These are phyloP conservation scores for Coprinopsis sp. DNA, from an alignment of 768 basidiomycete species.

Conservation along the genomic window DNA sequence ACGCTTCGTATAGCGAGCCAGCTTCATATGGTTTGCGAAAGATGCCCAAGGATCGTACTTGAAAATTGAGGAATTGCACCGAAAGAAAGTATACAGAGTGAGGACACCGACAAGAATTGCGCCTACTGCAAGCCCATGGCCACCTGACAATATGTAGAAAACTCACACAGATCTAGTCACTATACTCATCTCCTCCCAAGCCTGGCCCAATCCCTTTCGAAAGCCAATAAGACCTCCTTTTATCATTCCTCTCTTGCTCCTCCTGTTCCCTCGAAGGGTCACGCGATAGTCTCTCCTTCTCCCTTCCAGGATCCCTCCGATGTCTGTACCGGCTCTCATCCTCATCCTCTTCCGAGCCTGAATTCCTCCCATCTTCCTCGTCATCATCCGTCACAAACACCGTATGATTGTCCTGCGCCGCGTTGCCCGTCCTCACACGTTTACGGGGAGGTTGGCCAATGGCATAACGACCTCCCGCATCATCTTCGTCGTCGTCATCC, in stretches of 20 bases:
- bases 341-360: constrained; percentile 16
- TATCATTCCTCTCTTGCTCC: constrained; percentile 1
- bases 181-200: constrained; percentile 22
- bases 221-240: constrained; percentile 53
- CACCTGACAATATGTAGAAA: too few relatives aligned
- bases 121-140: too few relatives aligned
- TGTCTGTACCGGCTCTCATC: constrained; percentile 14
- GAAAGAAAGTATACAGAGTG: too few relatives aligned
- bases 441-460: constrained; percentile 45
- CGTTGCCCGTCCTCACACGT: constrained; percentile 45
- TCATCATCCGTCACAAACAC: constrained; percentile 52
- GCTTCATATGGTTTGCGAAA: too few relatives aligned
- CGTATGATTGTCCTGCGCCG: constrained; percentile 32
- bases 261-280: background rate
- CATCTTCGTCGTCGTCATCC: constrained; percentile 17
- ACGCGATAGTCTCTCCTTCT: constrained; percentile 16
- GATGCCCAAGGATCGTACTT: too few relatives aligned
- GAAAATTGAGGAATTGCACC: too few relatives aligned
- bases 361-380: constrained; percentile 24
- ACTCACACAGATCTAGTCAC: constrained; percentile 7
- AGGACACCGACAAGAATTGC: too few relatives aligned
- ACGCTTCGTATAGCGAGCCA: too few relatives aligned
- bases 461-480: constrained; percentile 57
- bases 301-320: constrained; percentile 7
- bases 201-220: constrained; percentile 43